Percentiles rank a stretch among this genome's conserved stretches.
Conservation (phyloP, 768 basidiomycete genomes). For the Fomitopsis serialis region DNA sequence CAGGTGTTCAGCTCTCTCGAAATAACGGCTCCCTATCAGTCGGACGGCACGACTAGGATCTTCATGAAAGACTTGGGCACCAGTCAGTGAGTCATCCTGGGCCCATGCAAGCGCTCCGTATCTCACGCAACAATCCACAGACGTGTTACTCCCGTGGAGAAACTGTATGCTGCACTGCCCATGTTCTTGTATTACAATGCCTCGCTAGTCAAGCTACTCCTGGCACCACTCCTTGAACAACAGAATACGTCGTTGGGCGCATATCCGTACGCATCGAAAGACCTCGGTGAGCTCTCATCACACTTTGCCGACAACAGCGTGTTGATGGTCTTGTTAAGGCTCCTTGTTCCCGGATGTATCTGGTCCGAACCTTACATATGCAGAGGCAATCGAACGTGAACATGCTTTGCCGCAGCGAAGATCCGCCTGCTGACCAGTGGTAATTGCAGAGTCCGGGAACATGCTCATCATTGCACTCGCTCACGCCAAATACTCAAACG, state of each 20-base stretch:
- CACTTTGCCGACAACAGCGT: not conserved
- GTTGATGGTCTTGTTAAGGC: not conserved
- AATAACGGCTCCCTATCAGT: conserved; percentile 14
- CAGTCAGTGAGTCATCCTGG: not conserved
- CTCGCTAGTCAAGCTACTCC: conserved; percentile 18
- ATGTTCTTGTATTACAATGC: conserved; percentile 26
- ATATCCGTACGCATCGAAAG: conserved; percentile 19
- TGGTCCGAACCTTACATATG: not conserved
- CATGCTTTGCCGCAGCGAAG: not conserved
- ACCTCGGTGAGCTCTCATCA: conserved; percentile 17
- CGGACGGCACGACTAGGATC: conserved; percentile 7
- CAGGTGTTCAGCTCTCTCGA: conserved; percentile 21
- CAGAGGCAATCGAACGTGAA: not conserved
- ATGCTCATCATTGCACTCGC: conserved; percentile 23
- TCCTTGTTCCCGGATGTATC: not conserved
- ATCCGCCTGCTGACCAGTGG: not conserved
- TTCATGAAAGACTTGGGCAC: conserved; percentile 5
- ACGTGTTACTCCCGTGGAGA: conserved; percentile 27
- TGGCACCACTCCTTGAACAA: conserved; percentile 22
- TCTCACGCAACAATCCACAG: not conserved
- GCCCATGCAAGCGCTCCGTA: not conserved
- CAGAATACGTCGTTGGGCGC: conserved; percentile 9
- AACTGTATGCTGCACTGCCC: conserved; percentile 25
- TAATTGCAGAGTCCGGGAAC: conserved; percentile 28
- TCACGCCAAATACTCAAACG: conserved; percentile 23